Conservation (phyloP, 257 asterid genomes). For the Lavandula angustifolia region DNA sequence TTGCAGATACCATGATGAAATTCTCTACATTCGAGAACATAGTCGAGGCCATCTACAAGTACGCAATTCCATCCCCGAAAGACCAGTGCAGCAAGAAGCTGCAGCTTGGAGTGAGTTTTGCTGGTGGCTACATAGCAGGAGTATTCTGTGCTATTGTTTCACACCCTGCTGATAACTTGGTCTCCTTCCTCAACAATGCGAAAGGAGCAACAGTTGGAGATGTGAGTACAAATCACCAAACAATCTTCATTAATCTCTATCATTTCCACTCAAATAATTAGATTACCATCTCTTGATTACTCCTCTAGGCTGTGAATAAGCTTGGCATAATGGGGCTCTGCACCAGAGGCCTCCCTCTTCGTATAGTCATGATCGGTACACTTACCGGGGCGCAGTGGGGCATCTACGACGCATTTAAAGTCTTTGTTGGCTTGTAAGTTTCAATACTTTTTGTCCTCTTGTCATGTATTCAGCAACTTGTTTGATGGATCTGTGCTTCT, state of each 20-base stretch:
- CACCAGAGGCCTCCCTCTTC: slow-evolving; percentile 90
- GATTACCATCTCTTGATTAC: too few species aligned
- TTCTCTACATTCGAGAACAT: slow-evolving; percentile 79
- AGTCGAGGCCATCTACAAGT: slow-evolving; percentile 67
- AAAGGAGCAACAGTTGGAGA: slow-evolving; percentile 82
- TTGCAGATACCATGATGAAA: slow-evolving; percentile 82
- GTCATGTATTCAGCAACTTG: background rate
- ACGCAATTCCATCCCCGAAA: slow-evolving; percentile 72
- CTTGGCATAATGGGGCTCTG: slow-evolving; percentile 74
- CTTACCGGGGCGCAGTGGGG: slow-evolving; percentile 99
- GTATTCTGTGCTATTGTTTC: slow-evolving; percentile 76
- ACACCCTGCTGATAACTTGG: slow-evolving; percentile 90
- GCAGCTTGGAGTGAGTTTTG: slow-evolving; percentile 87
- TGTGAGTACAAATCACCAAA: slow-evolving; percentile 42
- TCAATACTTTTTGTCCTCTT: background rate
- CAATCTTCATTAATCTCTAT: too few species aligned
- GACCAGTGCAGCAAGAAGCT: slow-evolving; percentile 66
- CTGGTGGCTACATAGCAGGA: slow-evolving; percentile 82
- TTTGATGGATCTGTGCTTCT: slow-evolving; percentile 14
- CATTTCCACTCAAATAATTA: too few species aligned
- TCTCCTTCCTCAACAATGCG: slow-evolving; percentile 87
- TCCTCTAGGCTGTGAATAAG: slow-evolving; percentile 74
- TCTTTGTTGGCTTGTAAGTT: slow-evolving; percentile 87
- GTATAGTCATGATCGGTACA: slow-evolving; percentile 95
- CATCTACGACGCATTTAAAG: slow-evolving; percentile 91